Evolutionary conservation across 176 grass and related monocot species (phyloP), one percentile per base, ranked within the genome.

Genomic region (Aegilops longissima): DNA sequence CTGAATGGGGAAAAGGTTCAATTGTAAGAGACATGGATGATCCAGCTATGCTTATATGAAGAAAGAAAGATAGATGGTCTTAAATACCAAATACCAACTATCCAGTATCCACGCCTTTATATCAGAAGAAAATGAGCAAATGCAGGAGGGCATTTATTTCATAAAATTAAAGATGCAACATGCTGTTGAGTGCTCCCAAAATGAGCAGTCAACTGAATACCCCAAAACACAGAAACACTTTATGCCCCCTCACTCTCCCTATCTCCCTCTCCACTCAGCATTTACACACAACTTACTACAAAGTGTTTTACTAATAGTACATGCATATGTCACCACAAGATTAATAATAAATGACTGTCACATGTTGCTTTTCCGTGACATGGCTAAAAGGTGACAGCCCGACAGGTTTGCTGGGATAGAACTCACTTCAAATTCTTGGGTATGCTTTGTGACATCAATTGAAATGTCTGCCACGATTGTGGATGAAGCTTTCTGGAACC

Each of bases 351-450:
- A 39, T 74, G 76, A 78, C 75, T 69, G 7, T 6, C 20, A 29
- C 14, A 9, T 56, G 18, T 33, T 82, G 63, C 59, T 59, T 70
- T 79, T 86, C 66, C 33, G 10, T 68, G 79, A 54, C 70, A 80
- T 12, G 44, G 36, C 56, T 34, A 77, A 79, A 82, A 45, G 17
- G 13, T 77, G 47, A 77, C 74, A 77, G 29, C 16, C 47, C n/a
- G 45, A 66, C 70, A 64, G 27, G 12, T 83, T 70, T 76, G 66
- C 44, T 65, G 74, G 36, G 35, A 63, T 84, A 77, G 54, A 82
- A 82, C 61, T 86, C 84, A 96, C 97, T 89, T 99, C 97, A 45
- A 93, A 92, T 79, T 93, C 92, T 85, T 91, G 84, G 73, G 93
- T 82, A 61, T 86, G 51, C 14, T 86, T 89, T 61, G 93, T 88